Evolutionary conservation across 208 protist genomes (phyloP), one percentile per base, ranked within the genome.

Genomic region (Wallacemonas sp.): DNA sequence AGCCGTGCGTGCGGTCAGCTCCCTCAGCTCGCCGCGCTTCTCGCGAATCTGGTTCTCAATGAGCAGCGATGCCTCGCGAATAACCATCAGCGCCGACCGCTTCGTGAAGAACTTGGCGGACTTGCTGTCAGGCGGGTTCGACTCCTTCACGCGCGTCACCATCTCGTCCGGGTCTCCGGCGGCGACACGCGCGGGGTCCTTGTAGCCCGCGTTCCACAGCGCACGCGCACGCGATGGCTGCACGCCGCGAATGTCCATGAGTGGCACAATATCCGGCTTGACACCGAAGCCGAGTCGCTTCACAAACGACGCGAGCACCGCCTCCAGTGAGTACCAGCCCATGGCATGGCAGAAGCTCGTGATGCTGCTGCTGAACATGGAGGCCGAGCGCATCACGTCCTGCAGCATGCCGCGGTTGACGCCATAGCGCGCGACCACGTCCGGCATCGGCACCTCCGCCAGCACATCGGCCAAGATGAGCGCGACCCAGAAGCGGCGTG

Each of bases 301-400:
- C 14, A 89, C 81, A 61, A 96, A 93, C 2, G 93, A 89, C 4
- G 83, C 66, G 1, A 97, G 87, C 48, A 97, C 79, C 44, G 92
- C 84, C 76, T 93, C 87, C 12, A 97, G 77, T 16, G 86, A 81
- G 67, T 77, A 96, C 92, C 90, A 97, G 77, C 91, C 87, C 79
- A 97, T 94, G 1, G 87, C 85, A 7, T 83, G 80, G 65, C 89
- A 95, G 65, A 97, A 97, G 61, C 70, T 83, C 3, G 84, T 89
- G 66, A 97, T 96, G 72, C 80, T 86, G 79, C 82, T 82, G 65
- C 86, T 91, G 68, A 96, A 97, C 64, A 94, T 91, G 7, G 86
- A 84, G 18, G 89, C 91, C 1, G 82, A 85, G 2, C 83, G 76
- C 89, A 94, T 90, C 18, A 97, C 67, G 31, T 57, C 81, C 74